These are phyloP conservation scores for Neofusicoccum laricinum DNA, from an alignment of 2,329 filamentous ascomycete species.

Conservation along the genomic window DNA sequence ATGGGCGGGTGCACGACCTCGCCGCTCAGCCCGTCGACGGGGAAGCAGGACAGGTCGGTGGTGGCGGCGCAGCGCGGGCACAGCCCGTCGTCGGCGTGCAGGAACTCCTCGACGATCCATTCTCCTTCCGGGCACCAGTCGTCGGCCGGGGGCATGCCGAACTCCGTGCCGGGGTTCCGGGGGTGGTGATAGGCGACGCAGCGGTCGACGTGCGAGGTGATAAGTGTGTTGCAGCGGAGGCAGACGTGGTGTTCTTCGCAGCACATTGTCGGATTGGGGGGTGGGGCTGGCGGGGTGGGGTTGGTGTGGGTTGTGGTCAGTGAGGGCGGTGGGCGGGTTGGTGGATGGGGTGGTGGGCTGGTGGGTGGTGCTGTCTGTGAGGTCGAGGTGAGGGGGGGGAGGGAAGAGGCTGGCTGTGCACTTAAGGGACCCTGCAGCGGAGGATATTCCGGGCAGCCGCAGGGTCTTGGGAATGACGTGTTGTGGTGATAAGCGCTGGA, in stretches of 20 bases:
- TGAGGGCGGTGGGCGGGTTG: not conserved
- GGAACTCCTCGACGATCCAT: constrained; percentile 12
- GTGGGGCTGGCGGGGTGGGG: not conserved
- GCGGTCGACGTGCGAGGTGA: not conserved
- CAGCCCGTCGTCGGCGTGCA: not conserved
- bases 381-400: too few relatives aligned
- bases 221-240: not conserved
- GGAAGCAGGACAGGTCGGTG: not conserved
- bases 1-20: not conserved
- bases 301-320: not conserved
- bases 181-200: not conserved
- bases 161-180: constrained; percentile 6
- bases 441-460: not conserved
- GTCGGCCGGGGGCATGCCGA: not conserved
- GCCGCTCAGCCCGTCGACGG: not conserved
- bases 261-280: not conserved
- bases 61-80: not conserved
- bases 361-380: too few relatives aligned
- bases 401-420: too few relatives aligned
- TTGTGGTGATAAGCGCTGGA: not conserved
- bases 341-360: not conserved
- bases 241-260: constrained; percentile 8
- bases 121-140: constrained; percentile 2
- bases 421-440: too few relatives aligned
- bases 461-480: not conserved